These are phyloP conservation scores for Venturia aucupariae DNA, from an alignment of 2,329 filamentous ascomycete genomes.

Conservation along the genomic window DNA sequence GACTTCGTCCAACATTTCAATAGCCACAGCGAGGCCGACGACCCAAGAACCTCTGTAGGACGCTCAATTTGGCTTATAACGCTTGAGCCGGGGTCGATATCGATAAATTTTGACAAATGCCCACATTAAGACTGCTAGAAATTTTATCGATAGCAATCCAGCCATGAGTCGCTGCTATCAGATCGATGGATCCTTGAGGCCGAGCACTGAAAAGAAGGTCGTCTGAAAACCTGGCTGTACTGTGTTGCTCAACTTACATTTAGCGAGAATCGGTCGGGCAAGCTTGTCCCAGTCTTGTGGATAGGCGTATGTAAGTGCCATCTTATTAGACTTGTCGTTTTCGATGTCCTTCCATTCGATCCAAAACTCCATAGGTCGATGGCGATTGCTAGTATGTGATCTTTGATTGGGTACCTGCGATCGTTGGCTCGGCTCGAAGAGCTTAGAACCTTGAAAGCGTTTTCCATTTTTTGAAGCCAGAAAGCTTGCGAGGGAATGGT, in stretches of 20 bases:
- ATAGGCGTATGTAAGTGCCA: background rate
- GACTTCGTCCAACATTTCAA: background rate
- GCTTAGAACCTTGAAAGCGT: constrained; percentile 28
- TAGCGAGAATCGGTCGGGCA: background rate
- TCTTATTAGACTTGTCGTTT: background rate
- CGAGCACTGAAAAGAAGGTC: too few relatives aligned
- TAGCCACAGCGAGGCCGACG: background rate
- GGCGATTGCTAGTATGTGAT: constrained; percentile 24
- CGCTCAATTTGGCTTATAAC: too few relatives aligned
- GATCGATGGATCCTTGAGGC: too few relatives aligned
- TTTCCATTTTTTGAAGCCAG: background rate
- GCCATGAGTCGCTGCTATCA: too few relatives aligned
- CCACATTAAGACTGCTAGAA: too few relatives aligned
- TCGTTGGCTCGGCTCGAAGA: constrained; percentile 33
- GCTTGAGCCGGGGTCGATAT: background rate
- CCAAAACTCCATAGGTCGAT: constrained; percentile 28
- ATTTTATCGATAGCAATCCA: too few relatives aligned
- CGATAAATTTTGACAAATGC: background rate
- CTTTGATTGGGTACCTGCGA: constrained; percentile 22
- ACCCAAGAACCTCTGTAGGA: too few relatives aligned
- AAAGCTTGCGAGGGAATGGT: constrained; percentile 23
- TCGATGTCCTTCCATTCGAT: constrained; percentile 27
- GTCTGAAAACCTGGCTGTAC: background rate
- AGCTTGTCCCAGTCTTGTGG: background rate
- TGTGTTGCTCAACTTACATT: background rate